Evolutionary conservation across 1,139 yeast genomes (phyloP).

Genomic region (Cylindricascospora bacillispora): DNA sequence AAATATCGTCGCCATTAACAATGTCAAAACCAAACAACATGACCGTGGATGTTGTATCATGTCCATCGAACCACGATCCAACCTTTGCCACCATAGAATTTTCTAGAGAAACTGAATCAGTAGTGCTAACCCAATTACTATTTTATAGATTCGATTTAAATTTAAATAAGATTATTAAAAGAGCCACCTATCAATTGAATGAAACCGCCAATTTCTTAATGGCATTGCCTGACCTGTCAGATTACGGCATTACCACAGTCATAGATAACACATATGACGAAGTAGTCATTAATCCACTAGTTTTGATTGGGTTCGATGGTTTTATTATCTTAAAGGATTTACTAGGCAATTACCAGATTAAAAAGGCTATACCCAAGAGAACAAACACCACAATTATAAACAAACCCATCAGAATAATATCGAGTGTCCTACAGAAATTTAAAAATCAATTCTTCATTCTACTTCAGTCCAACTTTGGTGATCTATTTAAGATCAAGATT

Average conservation of each 20-base stretch:
- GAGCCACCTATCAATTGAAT: constrained; percentile 31
- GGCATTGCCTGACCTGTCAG: constrained; percentile 18
- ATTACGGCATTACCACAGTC: constrained; percentile 12
- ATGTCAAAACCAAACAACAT: constrained; percentile 39
- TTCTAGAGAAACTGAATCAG: constrained; percentile 22
- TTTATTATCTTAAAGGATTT: constrained; percentile 35
- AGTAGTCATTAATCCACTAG: constrained; percentile 33
- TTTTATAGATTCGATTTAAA: constrained; percentile 82
- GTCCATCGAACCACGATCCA: constrained; percentile 76
- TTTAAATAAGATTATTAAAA: constrained; percentile 55
- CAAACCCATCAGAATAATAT: constrained; percentile 28
- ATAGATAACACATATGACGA: constrained; percentile 4
- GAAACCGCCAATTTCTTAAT: constrained; percentile 29
- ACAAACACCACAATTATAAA: constrained; percentile 9
- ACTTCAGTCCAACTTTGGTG: constrained; percentile 62
- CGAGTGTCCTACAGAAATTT: constrained; percentile 52
- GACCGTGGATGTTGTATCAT: constrained; percentile 43
- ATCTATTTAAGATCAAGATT: constrained; percentile 56
- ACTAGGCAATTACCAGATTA: constrained; percentile 24
- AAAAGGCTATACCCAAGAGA: constrained; percentile 43
- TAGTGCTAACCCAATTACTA: constrained; percentile 28
- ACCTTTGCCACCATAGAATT: constrained; percentile 68
- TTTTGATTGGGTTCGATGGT: constrained; percentile 38
- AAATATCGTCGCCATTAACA: constrained; percentile 65
- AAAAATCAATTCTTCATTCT: constrained; percentile 55